These are phyloP conservation scores for Tubosaeta sp. DNA, from an alignment of 768 basidiomycete genomes.

Conservation along the genomic window DNA sequence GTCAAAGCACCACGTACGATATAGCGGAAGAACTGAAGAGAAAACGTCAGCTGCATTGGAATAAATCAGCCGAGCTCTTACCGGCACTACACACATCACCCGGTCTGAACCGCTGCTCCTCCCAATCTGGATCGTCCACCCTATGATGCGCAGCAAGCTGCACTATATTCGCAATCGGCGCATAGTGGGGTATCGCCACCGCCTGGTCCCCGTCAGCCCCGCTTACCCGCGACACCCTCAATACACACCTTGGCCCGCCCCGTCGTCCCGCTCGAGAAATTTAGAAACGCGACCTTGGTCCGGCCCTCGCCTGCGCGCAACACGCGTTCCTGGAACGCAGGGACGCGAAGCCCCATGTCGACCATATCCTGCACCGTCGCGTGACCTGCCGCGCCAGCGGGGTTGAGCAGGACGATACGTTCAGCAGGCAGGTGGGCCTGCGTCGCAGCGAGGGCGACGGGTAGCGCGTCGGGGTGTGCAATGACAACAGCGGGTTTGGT, in stretches of 20 bases:
- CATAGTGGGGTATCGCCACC: slow-evolving; percentile 57
- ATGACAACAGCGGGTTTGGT: slow-evolving; percentile 48
- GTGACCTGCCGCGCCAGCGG: slow-evolving; percentile 12
- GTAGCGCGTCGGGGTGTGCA: slow-evolving; percentile 41
- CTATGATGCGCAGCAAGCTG: slow-evolving; percentile 53
- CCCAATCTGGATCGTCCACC: slow-evolving; percentile 40
- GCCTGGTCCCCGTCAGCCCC: slow-evolving; percentile 33
- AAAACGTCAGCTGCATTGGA: not conserved
- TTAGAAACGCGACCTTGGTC: slow-evolving; percentile 66
- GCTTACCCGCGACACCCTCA: not conserved
- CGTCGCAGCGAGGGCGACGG: slow-evolving; percentile 44
- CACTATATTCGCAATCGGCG: slow-evolving; percentile 58
- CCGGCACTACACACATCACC: slow-evolving; percentile 62
- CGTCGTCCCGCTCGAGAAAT: slow-evolving; percentile 75
- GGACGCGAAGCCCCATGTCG: slow-evolving; percentile 40
- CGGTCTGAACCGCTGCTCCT: slow-evolving; percentile 50
- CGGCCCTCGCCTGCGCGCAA: slow-evolving; percentile 58
- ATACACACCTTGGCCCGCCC: slow-evolving; percentile 62
- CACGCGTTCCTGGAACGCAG: slow-evolving; percentile 45
- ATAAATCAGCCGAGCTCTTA: slow-evolving; percentile 21
- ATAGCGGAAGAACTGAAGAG: slow-evolving; percentile 53
- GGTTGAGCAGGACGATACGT: slow-evolving; percentile 42
- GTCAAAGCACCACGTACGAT: slow-evolving; percentile 40
- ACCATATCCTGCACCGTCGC: slow-evolving; percentile 46
- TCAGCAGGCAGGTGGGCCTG: slow-evolving; percentile 36